phyloP scores from a whole-genome alignment of 345 rosid species.

The Excoecaria cochinchinensis region DNA sequence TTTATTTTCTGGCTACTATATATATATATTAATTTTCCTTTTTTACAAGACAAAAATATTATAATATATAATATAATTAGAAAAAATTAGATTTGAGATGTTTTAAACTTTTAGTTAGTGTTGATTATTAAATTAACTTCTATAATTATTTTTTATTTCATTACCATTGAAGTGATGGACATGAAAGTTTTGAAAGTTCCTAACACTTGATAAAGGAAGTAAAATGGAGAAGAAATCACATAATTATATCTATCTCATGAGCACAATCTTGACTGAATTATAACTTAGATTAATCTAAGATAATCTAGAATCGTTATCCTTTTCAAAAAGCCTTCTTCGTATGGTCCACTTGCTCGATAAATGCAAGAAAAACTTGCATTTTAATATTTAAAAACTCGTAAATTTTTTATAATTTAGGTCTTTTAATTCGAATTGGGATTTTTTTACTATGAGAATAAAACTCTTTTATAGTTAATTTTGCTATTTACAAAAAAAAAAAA shows the following conservation, averaged over 20 bases:
- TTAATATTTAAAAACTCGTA: background rate
- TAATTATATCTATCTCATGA: background rate
- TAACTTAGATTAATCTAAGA: conserved; percentile 6
- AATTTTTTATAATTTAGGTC: background rate
- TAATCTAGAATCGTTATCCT: conserved; percentile 14
- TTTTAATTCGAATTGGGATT: background rate
- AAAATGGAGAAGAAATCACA: conserved; percentile 6
- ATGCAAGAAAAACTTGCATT: background rate
- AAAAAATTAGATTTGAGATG: no score
- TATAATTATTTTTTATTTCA: no score
- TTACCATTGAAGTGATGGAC: background rate
- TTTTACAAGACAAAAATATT: no score
- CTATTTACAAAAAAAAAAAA: no score
- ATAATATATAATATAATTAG: no score
- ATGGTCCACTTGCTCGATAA: conserved; percentile 1
- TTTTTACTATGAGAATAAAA: no score
- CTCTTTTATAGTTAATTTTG: no score
- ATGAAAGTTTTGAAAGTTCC: background rate
- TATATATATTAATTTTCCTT: background rate
- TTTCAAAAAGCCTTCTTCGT: background rate
- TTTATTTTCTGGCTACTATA: background rate
- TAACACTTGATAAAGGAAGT: conserved; percentile 1
- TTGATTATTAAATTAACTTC: no score
- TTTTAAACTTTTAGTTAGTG: no score
- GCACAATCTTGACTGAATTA: conserved; percentile 11